These are phyloP conservation scores for Rosellinia necatrix DNA, from an alignment of 2,329 filamentous ascomycete species.

Conservation along the genomic window DNA sequence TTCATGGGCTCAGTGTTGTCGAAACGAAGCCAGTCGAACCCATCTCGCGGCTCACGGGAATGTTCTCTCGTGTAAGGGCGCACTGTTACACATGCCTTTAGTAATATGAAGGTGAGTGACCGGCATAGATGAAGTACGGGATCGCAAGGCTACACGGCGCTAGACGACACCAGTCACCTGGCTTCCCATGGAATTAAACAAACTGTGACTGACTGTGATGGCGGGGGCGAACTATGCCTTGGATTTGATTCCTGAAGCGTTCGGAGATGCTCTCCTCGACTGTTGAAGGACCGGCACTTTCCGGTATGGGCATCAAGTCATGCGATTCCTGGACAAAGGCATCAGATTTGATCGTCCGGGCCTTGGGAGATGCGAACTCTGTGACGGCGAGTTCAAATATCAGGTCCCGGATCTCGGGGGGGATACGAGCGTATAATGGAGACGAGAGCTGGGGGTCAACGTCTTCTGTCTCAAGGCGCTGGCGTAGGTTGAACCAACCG, in stretches of 20 bases:
- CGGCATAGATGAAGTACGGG: neutral
- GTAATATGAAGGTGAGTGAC: neutral
- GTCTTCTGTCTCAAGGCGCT: slow-evolving; percentile 24
- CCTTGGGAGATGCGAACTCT: slow-evolving; percentile 25
- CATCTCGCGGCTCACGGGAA: neutral
- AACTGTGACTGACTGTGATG: slow-evolving; percentile 11
- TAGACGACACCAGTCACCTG: slow-evolving; percentile 8
- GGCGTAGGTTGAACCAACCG: slow-evolving; percentile 17
- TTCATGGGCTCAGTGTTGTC: slow-evolving; percentile 36
- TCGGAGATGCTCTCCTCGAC: neutral
- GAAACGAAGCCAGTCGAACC: slow-evolving; percentile 40
- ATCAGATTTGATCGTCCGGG: slow-evolving; percentile 1
- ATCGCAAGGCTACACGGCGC: neutral
- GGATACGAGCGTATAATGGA: slow-evolving; percentile 32
- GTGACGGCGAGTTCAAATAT: slow-evolving; percentile 43
- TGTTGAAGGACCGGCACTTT: neutral
- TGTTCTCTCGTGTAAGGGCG: neutral
- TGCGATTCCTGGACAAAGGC: slow-evolving; percentile 31
- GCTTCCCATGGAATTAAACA: neutral
- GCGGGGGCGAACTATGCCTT: neutral
- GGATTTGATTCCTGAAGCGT: slow-evolving; percentile 1
- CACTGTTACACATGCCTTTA: neutral
- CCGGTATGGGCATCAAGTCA: slow-evolving; percentile 12
- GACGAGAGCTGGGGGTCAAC: slow-evolving; percentile 31
- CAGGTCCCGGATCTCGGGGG: slow-evolving; percentile 41